Base-by-base conservation (phyloP, 768 basidiomycete species). In the Rhizopogon roseolus region DNA sequence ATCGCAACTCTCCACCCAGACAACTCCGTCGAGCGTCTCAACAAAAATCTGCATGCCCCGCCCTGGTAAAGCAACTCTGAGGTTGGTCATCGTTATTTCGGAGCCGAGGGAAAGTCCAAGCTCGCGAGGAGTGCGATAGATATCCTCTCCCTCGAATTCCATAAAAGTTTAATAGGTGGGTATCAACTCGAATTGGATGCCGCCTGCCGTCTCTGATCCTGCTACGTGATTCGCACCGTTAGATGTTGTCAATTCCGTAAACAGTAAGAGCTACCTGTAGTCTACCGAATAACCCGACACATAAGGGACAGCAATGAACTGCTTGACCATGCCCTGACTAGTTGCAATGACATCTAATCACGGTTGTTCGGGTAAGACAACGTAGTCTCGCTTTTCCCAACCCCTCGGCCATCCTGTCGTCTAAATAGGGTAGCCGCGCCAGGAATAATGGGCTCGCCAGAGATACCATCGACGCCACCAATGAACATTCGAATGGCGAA, bases 1-100 rank as follows among this genome's bases (percentile, higher is more conserved):
- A 69, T 92, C 88, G 0, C 82, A 87, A 0, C 88, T 89, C 71
- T 91, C 88, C 48, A 91, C 90, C 71, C 91, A 88, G 5, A 92
- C 70, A 6, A 88, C 90, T 36, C 88, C 88, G 0, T 87, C 89
- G 37, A 89, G 67, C 0, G 85, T 86, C 76, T 89, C 88, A 53
- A 88, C 85, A 59, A 88, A 88, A 59, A 89, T 87, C 62, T 89
- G 85, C 87, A 90, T 88, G 16, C 86, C 85, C 61, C 86, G 10
- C 7, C 19, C 16, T 28, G 22, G 22, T 14, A 6, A 6, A 46
- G 22, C 14, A 7, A 40, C n/a, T 1, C 25, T 32, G n/a, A 17
- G 6, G n/a, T 45, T 44, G n/a, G 11, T 19, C 44, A 29, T 45
- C 1, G 28, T 29, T 13, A 45, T 45, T 45, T 29, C 28, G 0